Percentiles rank a stretch among this genome's conserved stretches.
phyloP scores from a whole-genome alignment of 2,329 filamentous ascomycete genomes.

The Fusarium globosum region DNA sequence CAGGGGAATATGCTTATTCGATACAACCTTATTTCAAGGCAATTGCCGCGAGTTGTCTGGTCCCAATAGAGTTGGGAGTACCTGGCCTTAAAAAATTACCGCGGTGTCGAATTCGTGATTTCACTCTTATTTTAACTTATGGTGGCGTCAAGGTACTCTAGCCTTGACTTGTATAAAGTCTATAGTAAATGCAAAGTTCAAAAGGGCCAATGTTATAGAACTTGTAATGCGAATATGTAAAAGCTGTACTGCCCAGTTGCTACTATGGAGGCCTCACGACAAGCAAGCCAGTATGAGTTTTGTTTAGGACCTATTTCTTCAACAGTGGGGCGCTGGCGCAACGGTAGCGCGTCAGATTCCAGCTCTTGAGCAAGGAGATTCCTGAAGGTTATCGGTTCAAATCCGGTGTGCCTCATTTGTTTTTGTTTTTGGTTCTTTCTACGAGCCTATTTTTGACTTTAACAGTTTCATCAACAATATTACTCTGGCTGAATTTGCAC shows the following conservation, averaged over 20 bases:
- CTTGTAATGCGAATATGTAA: not conserved
- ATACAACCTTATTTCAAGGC: not conserved
- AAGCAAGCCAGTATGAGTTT: accelerated
- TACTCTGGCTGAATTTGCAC: accelerated
- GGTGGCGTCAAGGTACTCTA: not conserved
- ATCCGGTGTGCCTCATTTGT: not conserved
- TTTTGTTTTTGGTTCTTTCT: accelerated
- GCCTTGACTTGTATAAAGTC: too few species aligned
- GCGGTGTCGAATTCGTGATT: not conserved
- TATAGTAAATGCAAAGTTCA: accelerated
- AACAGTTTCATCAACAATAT: accelerated
- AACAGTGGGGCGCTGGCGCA: not conserved
- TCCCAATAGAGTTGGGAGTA: too few species aligned
- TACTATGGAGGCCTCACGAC: accelerated
- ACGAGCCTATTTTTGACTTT: accelerated
- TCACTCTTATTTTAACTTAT: not conserved
- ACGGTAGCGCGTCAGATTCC: conserved; percentile 4
- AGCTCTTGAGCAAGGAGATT: not conserved
- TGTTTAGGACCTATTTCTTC: accelerated
- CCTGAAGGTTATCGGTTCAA: conserved; percentile 6
- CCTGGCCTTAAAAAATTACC: not conserved
- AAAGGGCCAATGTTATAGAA: accelerated
- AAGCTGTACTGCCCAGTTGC: too few species aligned
- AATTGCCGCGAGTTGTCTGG: not conserved
- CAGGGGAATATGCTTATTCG: not conserved